Evolutionary conservation across 345 rosid genomes (phyloP), one percentile per base, ranked within the genome.

Genomic region (Odontarrhena argentea): DNA sequence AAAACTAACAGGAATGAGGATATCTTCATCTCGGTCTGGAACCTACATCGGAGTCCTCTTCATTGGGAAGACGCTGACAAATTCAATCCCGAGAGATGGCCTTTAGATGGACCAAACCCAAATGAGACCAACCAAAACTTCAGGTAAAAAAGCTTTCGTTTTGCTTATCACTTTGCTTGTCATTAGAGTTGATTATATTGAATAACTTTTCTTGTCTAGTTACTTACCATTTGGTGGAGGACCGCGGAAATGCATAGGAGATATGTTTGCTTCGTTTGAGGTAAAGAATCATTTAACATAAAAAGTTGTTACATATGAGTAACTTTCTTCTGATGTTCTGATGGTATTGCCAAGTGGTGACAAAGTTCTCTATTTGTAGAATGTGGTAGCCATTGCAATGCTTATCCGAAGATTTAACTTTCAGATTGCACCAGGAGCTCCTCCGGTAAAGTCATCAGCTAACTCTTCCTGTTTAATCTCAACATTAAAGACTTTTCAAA

Each of bases 181-280:
- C 13, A 14, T 12, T 15, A 30, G 18, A 41, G 30, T 6, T 48
- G 3, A 25, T 22, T 49, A 14, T n/a, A 26, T 61, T 54, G 3
- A 1, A 11, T 1, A 15, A 43, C 18, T 38, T 68, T 25, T 55
- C 49, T 55, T 69, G 48, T 74, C 70, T 77, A 93, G 98, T 79
- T 93, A 93, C 85, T 85, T 93, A 81, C 97, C 98, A 1, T 93
- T 93, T 44, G 98, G 98, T 44, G 98, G 98, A 65, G 98, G 98
- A 68, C 98, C 88, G 1, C 76, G 96, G 68, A 93, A 93, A 84
- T 93, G 98, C 46, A 78, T 93, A 8, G 98, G 98, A 5, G 98
- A 93, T 75, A 86, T 93, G 94, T 93, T 93, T 12, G 98, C 97
- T 13, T 51, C 96, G 0, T 93, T 86, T 69, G 98, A 93, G 98